These are phyloP conservation scores for Medicago truncatula DNA, from an alignment of 306 rosid species.

Conservation along the genomic window DNA sequence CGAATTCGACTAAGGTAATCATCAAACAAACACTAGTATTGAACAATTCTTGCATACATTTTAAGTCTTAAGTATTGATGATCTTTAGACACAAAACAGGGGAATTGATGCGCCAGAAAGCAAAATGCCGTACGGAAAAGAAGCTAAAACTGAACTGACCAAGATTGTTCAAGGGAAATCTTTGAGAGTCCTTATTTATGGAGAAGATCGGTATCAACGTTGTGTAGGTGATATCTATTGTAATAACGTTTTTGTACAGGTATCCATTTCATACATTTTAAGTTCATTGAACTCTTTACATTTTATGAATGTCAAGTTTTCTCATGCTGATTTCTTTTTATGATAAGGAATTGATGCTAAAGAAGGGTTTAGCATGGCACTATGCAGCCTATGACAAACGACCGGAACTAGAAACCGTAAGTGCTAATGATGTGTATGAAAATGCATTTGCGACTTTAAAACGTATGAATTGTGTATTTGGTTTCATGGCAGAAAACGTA, in stretches of 20 bases:
- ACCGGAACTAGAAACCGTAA: slow-evolving; percentile 65
- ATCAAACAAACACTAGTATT: background rate
- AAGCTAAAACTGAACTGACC: slow-evolving; percentile 71
- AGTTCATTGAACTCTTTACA: background rate
- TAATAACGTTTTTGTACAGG: slow-evolving; percentile 80
- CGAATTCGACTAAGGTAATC: slow-evolving; percentile 85
- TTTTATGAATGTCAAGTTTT: slow-evolving; percentile 10
- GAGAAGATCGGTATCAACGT: slow-evolving; percentile 86
- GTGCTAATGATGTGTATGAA: slow-evolving; percentile 13
- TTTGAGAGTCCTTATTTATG: slow-evolving; percentile 77
- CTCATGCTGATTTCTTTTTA: slow-evolving; percentile 30
- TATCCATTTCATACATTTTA: slow-evolving; percentile 34
- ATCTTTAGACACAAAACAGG: slow-evolving; percentile 50
- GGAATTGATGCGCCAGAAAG: slow-evolving; percentile 96
- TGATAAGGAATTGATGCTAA: slow-evolving; percentile 84
- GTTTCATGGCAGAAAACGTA: background rate
- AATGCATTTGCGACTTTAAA: background rate
- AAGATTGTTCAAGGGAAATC: slow-evolving; percentile 73
- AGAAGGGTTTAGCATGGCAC: slow-evolving; percentile 93
- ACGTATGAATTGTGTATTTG: background rate
- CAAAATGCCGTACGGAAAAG: slow-evolving; percentile 81
- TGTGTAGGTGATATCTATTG: slow-evolving; percentile 75
- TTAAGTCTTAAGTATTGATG: background rate
- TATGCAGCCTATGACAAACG: slow-evolving; percentile 83
- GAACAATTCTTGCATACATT: background rate